Base-by-base conservation (phyloP, 2,329 filamentous ascomycete species). In the Tricladium varicosporioides region DNA sequence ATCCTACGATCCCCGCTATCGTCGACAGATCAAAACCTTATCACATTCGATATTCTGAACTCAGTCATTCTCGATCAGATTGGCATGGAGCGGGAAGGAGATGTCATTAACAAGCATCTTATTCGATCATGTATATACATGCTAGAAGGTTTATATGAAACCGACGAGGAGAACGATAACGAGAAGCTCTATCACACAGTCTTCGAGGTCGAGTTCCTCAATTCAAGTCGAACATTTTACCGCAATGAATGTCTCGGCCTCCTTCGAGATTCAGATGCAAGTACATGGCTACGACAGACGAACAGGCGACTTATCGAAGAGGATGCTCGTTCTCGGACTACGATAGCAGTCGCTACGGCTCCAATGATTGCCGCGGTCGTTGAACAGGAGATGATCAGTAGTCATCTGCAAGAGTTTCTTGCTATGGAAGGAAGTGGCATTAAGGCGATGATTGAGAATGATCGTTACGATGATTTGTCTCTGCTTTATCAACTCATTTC, bases 1-100 rank as follows among this genome's bases (percentile, higher is more conserved):
- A 89, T 99, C 46, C 78, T 99, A 8, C 83, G 84, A 31, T 83
- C 85, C 0, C 76, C 75, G 14, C 70, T 86, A 5, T 61, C 71
- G 13, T 72, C 73, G 1, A 71, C 77, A 57, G 73, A 78, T 7
- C 67, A 70, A 0, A 64, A 73, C 13, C 74, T 76, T 49, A 73
- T 74, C n/a, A 82, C 96, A 8, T 86, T 89, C 47, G 82, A 88
- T 54, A 83, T 96, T 5, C 77, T 97, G 22, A 90, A 89, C 66
- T 84, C 85, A 5, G 90, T 96, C 13, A 82, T 97, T 31, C 80
- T 97, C 2, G 92, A 96, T 61, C 90, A 97, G 74, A 89, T 99
- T 63, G 85, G 89, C 60, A 92, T 97, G 86, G 94, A 97, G 72
- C 82, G 94, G 27, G 86, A 92, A 57, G 94, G 93, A 27, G 92